phyloP scores from a whole-genome alignment of 768 basidiomycete species.

The Leccinum sublutescens region DNA sequence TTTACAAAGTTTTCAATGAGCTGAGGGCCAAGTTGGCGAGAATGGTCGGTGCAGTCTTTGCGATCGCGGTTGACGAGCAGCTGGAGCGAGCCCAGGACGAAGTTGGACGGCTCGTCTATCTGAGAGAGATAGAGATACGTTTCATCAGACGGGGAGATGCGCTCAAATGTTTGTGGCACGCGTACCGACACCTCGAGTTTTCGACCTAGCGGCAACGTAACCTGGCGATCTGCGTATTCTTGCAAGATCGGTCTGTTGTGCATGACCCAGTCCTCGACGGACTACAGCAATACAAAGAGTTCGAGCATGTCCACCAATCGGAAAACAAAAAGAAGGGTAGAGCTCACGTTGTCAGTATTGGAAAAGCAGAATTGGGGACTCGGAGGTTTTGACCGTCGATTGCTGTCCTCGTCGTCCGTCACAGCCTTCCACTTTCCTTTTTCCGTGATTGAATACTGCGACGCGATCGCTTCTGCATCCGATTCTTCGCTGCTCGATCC shows the following conservation, averaged over 20 bases:
- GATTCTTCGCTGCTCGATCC: neutral
- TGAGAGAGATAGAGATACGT: neutral
- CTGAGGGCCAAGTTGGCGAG: conserved; percentile 28
- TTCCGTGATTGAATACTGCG: neutral
- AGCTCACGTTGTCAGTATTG: conserved; percentile 5
- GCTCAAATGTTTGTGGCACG: neutral
- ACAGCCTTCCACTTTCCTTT: conserved; percentile 17
- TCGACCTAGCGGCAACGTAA: conserved; percentile 22
- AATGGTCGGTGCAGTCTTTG: conserved; percentile 4
- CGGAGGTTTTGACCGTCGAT: neutral
- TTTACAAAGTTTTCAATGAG: conserved; percentile 32
- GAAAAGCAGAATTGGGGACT: conserved; percentile 3
- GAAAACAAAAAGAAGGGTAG: neutral
- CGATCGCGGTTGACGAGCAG: conserved; percentile 30
- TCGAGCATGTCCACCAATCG: neutral
- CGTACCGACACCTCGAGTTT: conserved; percentile 28
- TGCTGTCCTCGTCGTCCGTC: neutral
- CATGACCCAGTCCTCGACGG: conserved; percentile 19
- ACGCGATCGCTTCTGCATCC: neutral
- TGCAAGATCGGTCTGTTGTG: conserved; percentile 25
- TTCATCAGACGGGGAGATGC: conserved; percentile 2
- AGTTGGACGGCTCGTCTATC: conserved; percentile 26
- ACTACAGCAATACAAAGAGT: conserved; percentile 6
- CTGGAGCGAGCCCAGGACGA: conserved; percentile 27
- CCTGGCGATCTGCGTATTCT: conserved; percentile 30